Conservation (phyloP, 1,284 basidiomycete genomes). For the Rhodofomes roseus region DNA sequence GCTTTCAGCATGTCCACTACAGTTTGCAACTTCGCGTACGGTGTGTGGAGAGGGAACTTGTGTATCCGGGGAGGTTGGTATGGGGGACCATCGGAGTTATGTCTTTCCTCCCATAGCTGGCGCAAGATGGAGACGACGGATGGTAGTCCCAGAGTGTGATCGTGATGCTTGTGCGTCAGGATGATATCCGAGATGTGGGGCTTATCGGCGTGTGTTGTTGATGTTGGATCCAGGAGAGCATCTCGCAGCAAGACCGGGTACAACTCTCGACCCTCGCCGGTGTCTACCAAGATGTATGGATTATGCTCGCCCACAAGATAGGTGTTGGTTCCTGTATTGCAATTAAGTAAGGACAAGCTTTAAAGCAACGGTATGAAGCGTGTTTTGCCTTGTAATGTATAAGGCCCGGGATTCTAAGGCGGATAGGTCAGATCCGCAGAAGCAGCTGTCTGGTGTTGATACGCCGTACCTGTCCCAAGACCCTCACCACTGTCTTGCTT, state of each 20-base stretch:
- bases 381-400: conserved; percentile 80
- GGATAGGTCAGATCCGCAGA: neutral
- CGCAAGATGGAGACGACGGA: conserved; percentile 68
- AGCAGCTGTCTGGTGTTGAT: neutral
- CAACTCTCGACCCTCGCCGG: conserved; percentile 73
- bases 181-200: conserved; percentile 80
- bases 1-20: conserved; percentile 12
- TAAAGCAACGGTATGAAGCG: neutral
- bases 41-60: conserved; percentile 51
- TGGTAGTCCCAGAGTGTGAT: conserved; percentile 81
- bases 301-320: conserved; percentile 76
- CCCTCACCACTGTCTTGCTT: conserved; percentile 57
- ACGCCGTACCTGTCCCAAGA: conserved; percentile 64
- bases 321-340: conserved; percentile 76
- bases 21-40: conserved; percentile 30
- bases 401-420: conserved; percentile 81
- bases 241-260: conserved; percentile 69
- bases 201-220: conserved; percentile 29
- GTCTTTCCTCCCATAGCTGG: conserved; percentile 50
- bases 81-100: conserved; percentile 30
- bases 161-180: conserved; percentile 87
- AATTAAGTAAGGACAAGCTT: neutral
- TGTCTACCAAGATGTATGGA: conserved; percentile 83
- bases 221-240: conserved; percentile 42
- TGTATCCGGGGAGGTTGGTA: conserved; percentile 68